Percentiles rank a stretch among this genome's conserved stretches.
phyloP scores from a whole-genome alignment of 1,139 yeast genomes.

The Barnettozyma hawaiiensis region DNA sequence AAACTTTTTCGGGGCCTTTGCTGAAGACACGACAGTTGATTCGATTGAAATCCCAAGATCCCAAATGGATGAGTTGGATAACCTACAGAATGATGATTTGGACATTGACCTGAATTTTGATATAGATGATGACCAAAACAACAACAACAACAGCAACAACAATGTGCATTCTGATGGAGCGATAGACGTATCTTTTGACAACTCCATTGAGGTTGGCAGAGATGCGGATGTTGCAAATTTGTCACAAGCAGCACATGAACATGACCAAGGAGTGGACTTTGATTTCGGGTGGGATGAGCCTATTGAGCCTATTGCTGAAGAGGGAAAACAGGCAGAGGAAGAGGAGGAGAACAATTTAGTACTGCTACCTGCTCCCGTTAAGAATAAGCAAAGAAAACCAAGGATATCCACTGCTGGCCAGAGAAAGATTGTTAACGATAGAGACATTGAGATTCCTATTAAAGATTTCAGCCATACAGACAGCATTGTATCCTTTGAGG shows the following conservation, averaged over 20 bases:
- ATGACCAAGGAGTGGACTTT: conserved; percentile 13
- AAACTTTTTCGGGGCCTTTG: conserved; percentile 15
- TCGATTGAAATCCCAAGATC: conserved; percentile 60
- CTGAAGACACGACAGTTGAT: conserved; percentile 31
- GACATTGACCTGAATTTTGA: conserved; percentile 34
- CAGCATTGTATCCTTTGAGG: conserved; percentile 4
- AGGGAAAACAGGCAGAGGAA: conserved; percentile 7
- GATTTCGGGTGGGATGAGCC: conserved; percentile 16
- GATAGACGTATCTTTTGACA: conserved; percentile 19
- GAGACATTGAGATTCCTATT: conserved; percentile 21
- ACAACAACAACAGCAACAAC: too few relatives aligned
- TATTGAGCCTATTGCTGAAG: conserved; percentile 17
- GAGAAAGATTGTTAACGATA: conserved; percentile 20
- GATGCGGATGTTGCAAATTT: conserved; percentile 26
- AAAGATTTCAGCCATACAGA: conserved; percentile 16
- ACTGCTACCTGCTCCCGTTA: conserved; percentile 3
- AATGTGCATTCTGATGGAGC: conserved; percentile 7
- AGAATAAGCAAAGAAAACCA: conserved; percentile 13
- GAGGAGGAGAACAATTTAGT: background rate
- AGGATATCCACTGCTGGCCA: conserved; percentile 15
- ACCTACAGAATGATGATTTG: conserved; percentile 22
- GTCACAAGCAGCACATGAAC: conserved; percentile 14
- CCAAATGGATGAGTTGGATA: conserved; percentile 25
- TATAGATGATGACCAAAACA: conserved; percentile 18
- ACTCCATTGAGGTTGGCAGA: conserved; percentile 33